Percentiles rank a stretch among this genome's conserved stretches.
phyloP scores from a whole-genome alignment of 306 rosid species.

The Albizia julibrissin region DNA sequence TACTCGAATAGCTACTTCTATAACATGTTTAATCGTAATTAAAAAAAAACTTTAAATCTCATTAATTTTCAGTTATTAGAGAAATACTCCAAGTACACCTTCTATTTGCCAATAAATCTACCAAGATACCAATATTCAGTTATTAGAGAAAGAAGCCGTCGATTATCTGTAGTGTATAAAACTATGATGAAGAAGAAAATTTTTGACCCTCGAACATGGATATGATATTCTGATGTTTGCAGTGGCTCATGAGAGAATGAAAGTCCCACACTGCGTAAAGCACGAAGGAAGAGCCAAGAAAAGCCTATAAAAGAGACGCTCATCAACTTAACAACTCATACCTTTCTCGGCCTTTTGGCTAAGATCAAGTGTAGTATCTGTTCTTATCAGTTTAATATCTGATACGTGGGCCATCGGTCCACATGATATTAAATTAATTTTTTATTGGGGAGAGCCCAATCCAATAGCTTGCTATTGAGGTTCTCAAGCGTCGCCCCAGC shows the following conservation, averaged over 20 bases:
- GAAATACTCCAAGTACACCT: too few species aligned
- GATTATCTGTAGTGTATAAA: background rate
- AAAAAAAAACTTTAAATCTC: too few species aligned
- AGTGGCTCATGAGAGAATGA: background rate
- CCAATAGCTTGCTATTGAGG: constrained; percentile 13
- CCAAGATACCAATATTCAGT: background rate
- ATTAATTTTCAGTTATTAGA: too few species aligned
- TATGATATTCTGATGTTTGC: background rate
- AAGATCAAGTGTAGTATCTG: constrained; percentile 23
- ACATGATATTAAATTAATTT: constrained; percentile 11
- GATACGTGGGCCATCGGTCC: constrained; percentile 1
- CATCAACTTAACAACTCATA: fast-evolving
- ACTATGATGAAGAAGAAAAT: background rate
- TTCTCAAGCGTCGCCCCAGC: background rate
- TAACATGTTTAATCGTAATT: too few species aligned
- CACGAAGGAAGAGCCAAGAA: background rate
- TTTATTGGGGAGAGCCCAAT: background rate
- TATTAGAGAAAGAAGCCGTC: background rate
- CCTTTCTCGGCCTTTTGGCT: constrained; percentile 25
- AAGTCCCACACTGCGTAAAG: constrained; percentile 1
- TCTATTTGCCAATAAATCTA: background rate
- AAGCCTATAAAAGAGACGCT: background rate
- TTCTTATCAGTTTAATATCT: constrained; percentile 9
- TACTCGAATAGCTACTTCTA: too few species aligned
- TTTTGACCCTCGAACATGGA: background rate